Evolutionary conservation across 2,329 filamentous ascomycete species (phyloP).

Genomic region (Teratosphaeria viscida): DNA sequence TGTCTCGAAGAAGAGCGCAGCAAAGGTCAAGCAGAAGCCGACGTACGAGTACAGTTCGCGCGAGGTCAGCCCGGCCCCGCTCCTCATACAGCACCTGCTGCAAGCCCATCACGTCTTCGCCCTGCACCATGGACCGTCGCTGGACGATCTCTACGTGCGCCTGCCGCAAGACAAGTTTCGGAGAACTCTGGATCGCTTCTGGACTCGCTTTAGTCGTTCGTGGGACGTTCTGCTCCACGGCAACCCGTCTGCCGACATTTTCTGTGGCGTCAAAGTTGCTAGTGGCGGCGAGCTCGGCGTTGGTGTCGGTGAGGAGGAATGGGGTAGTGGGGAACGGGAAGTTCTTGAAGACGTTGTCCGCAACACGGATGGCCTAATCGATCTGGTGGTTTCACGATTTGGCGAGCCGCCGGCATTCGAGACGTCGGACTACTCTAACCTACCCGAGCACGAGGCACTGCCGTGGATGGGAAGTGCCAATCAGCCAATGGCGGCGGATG

Average conservation of each 20-base stretch:
- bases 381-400: conserved; percentile 80
- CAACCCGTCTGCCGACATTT: conserved; percentile 71
- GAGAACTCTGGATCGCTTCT: conserved; percentile 65
- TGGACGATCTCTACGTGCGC: conserved; percentile 59
- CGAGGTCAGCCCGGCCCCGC: conserved; percentile 71
- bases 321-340: conserved; percentile 85
- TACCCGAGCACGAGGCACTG: conserved; percentile 16
- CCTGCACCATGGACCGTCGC: conserved; percentile 70
- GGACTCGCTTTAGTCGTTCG: conserved; percentile 54
- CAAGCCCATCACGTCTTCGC: conserved; percentile 77
- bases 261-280: conserved; percentile 76
- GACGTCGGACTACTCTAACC: conserved; percentile 19
- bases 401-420: conserved; percentile 44
- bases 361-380: conserved; percentile 72
- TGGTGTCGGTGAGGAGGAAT: conserved; percentile 90
- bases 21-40: conserved; percentile 19
- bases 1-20: conserved; percentile 22
- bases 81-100: conserved; percentile 70
- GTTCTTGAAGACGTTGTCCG: conserved; percentile 81
- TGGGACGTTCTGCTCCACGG: conserved; percentile 91
- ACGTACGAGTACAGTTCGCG: conserved; percentile 73
- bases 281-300: conserved; percentile 85
- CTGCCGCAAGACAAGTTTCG: conserved; percentile 59
- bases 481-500: conserved; percentile 62
- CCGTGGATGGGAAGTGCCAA: conserved; percentile 66